A percentile compares a stretch with the other conserved stretches of the same genome.
Evolutionary conservation across 495 filamentous ascomycete species (phyloP).

Genomic region (Xylaria bambusicola): DNA sequence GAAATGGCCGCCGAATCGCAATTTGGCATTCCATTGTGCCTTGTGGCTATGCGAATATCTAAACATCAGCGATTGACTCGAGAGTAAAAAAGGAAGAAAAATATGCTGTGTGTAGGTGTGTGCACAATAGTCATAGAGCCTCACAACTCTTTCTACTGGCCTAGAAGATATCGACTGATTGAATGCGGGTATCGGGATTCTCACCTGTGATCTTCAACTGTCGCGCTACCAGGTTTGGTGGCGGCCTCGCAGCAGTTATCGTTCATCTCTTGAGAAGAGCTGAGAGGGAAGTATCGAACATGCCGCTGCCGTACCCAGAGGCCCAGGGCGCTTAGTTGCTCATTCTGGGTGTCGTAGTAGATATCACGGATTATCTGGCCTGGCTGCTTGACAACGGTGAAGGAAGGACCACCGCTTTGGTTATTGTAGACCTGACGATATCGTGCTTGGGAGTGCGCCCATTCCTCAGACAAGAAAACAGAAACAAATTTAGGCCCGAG

Average conservation of each 20-base stretch:
- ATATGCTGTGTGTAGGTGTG: too few species aligned
- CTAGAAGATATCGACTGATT: too few species aligned
- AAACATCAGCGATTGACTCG: background rate
- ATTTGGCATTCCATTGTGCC: conserved; percentile 23
- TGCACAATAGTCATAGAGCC: too few species aligned
- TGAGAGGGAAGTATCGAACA: background rate
- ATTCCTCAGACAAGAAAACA: conserved; percentile 1
- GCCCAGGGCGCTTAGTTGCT: conserved; percentile 16
- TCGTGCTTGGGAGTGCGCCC: background rate
- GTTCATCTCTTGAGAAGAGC: too few species aligned
- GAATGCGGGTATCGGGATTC: too few species aligned
- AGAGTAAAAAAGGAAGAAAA: too few species aligned
- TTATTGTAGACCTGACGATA: background rate
- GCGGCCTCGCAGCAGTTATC: too few species aligned
- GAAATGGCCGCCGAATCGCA: conserved; percentile 19
- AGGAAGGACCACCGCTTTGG: background rate
- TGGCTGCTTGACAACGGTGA: conserved; percentile 1
- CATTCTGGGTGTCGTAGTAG: conserved; percentile 23
- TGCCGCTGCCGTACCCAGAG: conserved; percentile 23
- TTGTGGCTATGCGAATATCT: background rate
- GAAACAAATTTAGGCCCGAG: conserved; percentile 19
- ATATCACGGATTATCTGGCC: conserved; percentile 20
- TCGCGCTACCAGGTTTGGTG: too few species aligned
- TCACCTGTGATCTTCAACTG: too few species aligned
- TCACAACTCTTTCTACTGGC: too few species aligned